Evolutionary conservation across 257 asterid genomes (phyloP), one percentile per base, ranked within the genome.

Genomic region (Anisodus tanguticus): DNA sequence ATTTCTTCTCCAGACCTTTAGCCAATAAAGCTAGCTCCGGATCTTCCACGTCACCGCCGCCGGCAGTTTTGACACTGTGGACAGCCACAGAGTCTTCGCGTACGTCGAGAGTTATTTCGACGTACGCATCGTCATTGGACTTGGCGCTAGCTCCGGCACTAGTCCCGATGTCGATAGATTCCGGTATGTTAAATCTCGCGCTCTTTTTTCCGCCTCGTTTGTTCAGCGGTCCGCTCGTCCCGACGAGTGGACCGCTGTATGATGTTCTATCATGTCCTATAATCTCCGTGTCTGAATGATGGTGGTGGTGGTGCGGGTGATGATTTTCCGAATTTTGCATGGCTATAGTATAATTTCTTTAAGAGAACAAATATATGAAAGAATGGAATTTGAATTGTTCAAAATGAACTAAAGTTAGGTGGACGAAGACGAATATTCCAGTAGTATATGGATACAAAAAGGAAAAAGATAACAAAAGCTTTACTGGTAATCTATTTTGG

Each of bases 1-100:
- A 87, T 85, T 86, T 90, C 88, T 93, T 94, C 81, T 95, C 99
- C 19, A 94, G 71, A 9, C 95, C 95, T 49, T 71, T 91, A 0
- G 98, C 97, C 12, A 95, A 89, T 80, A 95, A 86, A 9, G 96
- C 90, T 70, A 95, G 87, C 91, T 94, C 99, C 0, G 97, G 98
- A 60, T 93, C 98, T 87, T 95, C 98, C 86, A 93, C 92, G 71
- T 92, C 94, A 3, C 91, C 97, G 4, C 98, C 99, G 17, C 90
- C 96, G 37, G 98, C 96, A 3, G 93, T 88, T 85, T 92, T 95
- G 4, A 95, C 95, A 83, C 98, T 94, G 89, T 93, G 98, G 19
- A 95, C 97, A 49, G 99, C 99, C 88, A 95, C 98, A 31, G 99
- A 90, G 79, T 95, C 98, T 19, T 93, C 97, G 31, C 92, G 84